Percentiles rank a stretch among this genome's conserved stretches.
phyloP scores from a whole-genome alignment of 176 grass and related monocot species.

The Carex kokanica region DNA sequence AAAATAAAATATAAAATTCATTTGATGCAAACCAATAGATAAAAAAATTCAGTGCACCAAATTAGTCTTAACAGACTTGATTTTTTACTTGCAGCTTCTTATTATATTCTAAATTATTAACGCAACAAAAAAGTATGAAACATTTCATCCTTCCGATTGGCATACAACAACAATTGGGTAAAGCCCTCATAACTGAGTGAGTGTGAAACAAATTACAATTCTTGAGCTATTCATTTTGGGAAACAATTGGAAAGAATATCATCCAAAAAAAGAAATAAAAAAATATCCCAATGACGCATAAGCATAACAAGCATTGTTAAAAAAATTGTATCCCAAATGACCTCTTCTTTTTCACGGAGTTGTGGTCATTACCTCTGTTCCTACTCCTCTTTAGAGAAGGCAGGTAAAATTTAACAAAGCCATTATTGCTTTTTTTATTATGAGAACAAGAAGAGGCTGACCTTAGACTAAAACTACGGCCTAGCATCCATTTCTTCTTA shows the following conservation, averaged over 20 bases:
- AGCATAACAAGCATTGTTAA: background rate
- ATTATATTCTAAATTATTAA: too few species aligned
- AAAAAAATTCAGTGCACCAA: too few species aligned
- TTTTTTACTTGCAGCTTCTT: too few species aligned
- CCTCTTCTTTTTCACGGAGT: constrained; percentile 5
- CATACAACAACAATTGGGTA: background rate
- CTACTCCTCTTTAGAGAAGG: constrained; percentile 6
- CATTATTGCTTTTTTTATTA: constrained; percentile 12
- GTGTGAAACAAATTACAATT: too few species aligned
- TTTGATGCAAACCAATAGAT: too few species aligned
- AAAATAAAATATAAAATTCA: too few species aligned
- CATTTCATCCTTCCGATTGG: too few species aligned
- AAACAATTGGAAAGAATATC: background rate
- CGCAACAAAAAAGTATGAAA: too few species aligned
- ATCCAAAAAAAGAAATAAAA: background rate
- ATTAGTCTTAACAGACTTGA: too few species aligned
- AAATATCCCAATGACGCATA: background rate
- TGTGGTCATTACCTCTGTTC: background rate
- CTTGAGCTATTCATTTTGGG: background rate
- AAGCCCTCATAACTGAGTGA: background rate
- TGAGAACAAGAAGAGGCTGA: constrained; percentile 1
- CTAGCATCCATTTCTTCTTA: constrained; percentile 24
- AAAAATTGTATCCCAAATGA: background rate
- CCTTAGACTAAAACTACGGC: constrained; percentile 22
- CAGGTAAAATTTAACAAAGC: constrained; percentile 13